A percentile compares a stretch with the other conserved stretches of the same genome.
Evolutionary conservation across 495 filamentous ascomycete genomes (phyloP).

Genomic region (Barbatosphaeria neglecta): DNA sequence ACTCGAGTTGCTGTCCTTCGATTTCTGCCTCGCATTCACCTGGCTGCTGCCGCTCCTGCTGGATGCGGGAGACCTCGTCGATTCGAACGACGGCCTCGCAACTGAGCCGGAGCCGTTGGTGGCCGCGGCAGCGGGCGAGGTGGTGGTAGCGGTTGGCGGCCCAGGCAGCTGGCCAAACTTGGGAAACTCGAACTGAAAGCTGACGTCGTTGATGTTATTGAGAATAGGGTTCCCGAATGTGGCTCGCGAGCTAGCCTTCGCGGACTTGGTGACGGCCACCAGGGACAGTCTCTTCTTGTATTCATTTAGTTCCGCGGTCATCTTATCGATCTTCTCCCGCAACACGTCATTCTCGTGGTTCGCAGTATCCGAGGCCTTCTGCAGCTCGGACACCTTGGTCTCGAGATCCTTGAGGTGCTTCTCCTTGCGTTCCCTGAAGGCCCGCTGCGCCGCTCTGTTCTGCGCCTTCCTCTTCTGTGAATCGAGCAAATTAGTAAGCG

Average conservation of each 20-base stretch:
- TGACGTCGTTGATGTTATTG: conserved; percentile 58
- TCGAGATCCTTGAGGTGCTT: conserved; percentile 94
- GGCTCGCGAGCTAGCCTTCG: conserved; percentile 7
- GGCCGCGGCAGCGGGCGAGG: conserved; percentile 5
- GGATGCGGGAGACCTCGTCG: conserved; percentile 10
- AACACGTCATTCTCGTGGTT: conserved; percentile 81
- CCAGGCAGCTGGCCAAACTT: conserved; percentile 71
- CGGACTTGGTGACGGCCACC: conserved; percentile 25
- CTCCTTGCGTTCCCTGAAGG: conserved; percentile 96
- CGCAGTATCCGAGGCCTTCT: conserved; percentile 69
- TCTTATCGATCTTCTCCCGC: conserved; percentile 72
- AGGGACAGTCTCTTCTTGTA: conserved; percentile 77
- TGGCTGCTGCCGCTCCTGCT: conserved; percentile 14
- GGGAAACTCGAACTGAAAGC: conserved; percentile 86
- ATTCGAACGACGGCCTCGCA: conserved; percentile 17
- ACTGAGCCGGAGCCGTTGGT: conserved; percentile 23
- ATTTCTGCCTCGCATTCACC: conserved; percentile 17
- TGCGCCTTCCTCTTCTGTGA: conserved; percentile 93
- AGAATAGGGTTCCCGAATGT: conserved; percentile 35
- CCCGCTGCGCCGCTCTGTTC: conserved; percentile 90
- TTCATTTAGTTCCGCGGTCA: conserved; percentile 75
- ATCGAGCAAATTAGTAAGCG: conserved; percentile 28
- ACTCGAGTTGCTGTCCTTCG: conserved; percentile 17
- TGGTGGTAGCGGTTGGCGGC: conserved; percentile 21
- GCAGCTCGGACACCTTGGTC: conserved; percentile 84